Evolutionary conservation across 495 filamentous ascomycete species (phyloP), one percentile per base, ranked within the genome.

Genomic region (Hamigera avellanea): DNA sequence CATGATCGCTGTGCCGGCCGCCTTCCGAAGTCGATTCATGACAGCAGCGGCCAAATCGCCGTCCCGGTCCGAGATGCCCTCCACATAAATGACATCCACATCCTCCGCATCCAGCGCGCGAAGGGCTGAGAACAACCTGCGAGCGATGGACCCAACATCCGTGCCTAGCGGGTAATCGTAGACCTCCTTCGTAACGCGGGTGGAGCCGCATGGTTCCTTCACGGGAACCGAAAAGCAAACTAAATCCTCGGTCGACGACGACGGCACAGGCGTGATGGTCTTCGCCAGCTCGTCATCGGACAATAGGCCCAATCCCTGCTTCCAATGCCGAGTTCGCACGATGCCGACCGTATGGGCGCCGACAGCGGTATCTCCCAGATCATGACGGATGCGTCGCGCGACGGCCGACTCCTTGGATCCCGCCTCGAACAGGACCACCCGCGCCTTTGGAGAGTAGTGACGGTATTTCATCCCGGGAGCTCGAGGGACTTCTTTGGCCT

Each of bases 381-480:
- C 62, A 10, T 56, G 43, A 14, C 41, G 45, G 1, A 67, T 53
- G 14, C 57, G 64, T 6, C 50, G 52, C 13, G 53, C 36, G 1
- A 62, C 45, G 0, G 50, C 43, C 1, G 60, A 60, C 2, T 48
- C 37, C 14, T 41, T 48, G 0, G 62, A 62, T 2, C 58, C 64
- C 19, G 59, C 36, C 37, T 94, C 83, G 52, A 83, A 91, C 1
- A 99, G 66, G 15, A 95, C 62, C 8, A 99, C 89, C 19, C 69
- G 77, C 12, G 91, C 91, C 50, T 80, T 82, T 0, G 91, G 91
- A 14, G 87, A 93, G 52, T 99, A 99, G 54, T 99, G 91, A 46
- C 87, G 81, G 57, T 99, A 99, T 52, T 99, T 99, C 91, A 99
- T 99, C 2, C 91, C 91, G 7, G 91, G 91, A 2, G 89, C 88